Evolutionary conservation across 208 protist genomes (phyloP), one percentile per base, ranked within the genome.

Genomic region (Ichthyophonus hoferi): DNA sequence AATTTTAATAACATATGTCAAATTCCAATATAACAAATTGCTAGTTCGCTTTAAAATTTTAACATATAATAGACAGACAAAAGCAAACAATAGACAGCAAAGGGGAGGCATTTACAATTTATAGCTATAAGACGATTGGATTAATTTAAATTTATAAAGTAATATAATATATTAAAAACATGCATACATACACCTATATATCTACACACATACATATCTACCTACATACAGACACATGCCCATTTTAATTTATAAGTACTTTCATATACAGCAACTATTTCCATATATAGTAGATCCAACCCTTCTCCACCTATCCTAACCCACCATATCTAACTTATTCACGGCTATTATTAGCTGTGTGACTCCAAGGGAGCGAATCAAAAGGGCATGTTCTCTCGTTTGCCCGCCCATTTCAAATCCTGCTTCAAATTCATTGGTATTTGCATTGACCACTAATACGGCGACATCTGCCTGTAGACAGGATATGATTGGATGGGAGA

Each of bases 381-480:
- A 93, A 43, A 95, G 92, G 76, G 95, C 95, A 91, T 97, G 95
- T 92, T 97, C 93, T 84, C 94, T 90, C 82, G 95, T 96, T 92
- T 96, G 94, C 81, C 96, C 95, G 42, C 93, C 90, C 1, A 88
- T 90, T 38, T 93, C 90, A 83, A 96, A 94, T 90, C 94, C 95
- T 81, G 94, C 92, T 89, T 97, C 95, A 89, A 96, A 96, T 79
- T 94, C 94, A 85, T 94, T 94, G 38, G 42, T 78, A 77, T 76
- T 87, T 58, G 95, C 93, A 90, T 93, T 93, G 39, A 98, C 93
- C 77, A 97, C 95, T 67, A 98, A 91, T 24, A 97, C 78, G 38
- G 96, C 96, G 41, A 95, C 91, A 92, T 97, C 96, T 87, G 96
- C 96, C 93, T 99, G 97, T 76, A 40, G n/a, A 39, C 24, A 14